Conservation (phyloP, 2,329 filamentous ascomycete species). For the Thyridium curvatum region DNA sequence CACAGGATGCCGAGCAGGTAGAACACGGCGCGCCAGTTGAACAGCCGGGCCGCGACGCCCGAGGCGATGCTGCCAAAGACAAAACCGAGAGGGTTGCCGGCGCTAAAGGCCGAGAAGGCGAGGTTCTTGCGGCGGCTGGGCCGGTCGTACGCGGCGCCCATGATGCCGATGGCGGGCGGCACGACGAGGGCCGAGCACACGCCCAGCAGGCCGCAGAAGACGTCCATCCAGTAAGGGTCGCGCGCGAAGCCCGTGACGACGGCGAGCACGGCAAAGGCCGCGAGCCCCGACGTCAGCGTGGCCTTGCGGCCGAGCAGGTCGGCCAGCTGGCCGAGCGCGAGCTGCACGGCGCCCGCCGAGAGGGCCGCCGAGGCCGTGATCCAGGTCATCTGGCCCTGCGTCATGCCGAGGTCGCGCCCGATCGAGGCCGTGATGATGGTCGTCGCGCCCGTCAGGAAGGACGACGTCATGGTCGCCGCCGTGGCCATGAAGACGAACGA, state of each 20-base stretch:
- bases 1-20: slow-evolving; percentile 59
- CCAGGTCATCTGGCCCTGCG: slow-evolving; percentile 61
- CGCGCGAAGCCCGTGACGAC: slow-evolving; percentile 24
- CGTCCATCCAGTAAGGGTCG: slow-evolving; percentile 51
- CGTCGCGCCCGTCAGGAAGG: slow-evolving; percentile 52
- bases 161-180: slow-evolving; percentile 56
- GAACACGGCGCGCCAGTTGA: slow-evolving; percentile 58
- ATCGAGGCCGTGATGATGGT: slow-evolving; percentile 59
- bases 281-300: slow-evolving; percentile 55
- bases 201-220: slow-evolving; percentile 58
- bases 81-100: slow-evolving; percentile 32
- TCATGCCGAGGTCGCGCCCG: slow-evolving; percentile 54
- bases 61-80: slow-evolving; percentile 47
- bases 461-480: slow-evolving; percentile 57
- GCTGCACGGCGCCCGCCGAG: slow-evolving; percentile 56
- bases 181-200: slow-evolving; percentile 58
- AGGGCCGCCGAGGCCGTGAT: slow-evolving; percentile 58
- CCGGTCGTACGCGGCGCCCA: slow-evolving; percentile 57
- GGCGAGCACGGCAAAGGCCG: slow-evolving; percentile 26
- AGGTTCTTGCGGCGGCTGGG: slow-evolving; percentile 57
- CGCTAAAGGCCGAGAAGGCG: slow-evolving; percentile 55
- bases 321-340: slow-evolving; percentile 60
- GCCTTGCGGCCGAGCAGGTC: slow-evolving; percentile 59
- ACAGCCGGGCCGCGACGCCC: slow-evolving; percentile 54
- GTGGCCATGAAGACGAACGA: slow-evolving; percentile 61